phyloP scores from a whole-genome alignment of 176 grass and related monocot genomes.

The Lolium rigidum region DNA sequence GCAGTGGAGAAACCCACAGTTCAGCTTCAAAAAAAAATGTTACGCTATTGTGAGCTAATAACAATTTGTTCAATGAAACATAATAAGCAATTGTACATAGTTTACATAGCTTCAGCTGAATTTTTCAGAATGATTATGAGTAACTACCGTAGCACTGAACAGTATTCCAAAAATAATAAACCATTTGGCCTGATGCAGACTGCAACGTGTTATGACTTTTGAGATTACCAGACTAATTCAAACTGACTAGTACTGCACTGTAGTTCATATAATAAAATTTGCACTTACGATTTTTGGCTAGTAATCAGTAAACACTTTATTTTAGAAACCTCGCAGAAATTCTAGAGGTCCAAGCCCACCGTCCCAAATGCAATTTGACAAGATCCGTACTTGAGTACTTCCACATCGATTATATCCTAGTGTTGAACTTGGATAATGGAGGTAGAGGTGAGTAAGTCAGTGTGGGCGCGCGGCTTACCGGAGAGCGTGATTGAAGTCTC shows the following conservation, averaged over 20 bases:
- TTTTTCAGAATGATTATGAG: not conserved
- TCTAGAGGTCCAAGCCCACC: not conserved
- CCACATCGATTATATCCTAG: not conserved
- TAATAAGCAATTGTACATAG: not conserved
- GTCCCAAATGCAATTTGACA: not conserved
- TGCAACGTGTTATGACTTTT: not conserved
- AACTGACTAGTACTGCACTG: not conserved
- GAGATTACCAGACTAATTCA: not conserved
- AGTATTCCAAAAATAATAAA: not conserved
- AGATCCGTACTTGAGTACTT: not conserved
- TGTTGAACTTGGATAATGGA: not conserved
- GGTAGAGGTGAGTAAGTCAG: not conserved
- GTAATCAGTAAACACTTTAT: too few relatives aligned
- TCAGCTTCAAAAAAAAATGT: too few relatives aligned
- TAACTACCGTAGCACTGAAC: not conserved
- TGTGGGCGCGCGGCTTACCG: too few relatives aligned
- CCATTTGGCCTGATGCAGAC: not conserved
- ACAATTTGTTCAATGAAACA: constrained; percentile 9
- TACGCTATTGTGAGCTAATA: not conserved
- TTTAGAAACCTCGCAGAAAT: not conserved
- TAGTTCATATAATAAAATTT: not conserved
- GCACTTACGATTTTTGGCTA: not conserved
- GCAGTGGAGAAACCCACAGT: too few relatives aligned
- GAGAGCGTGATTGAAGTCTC: too few relatives aligned
- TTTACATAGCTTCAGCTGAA: not conserved